These are phyloP conservation scores for Tuber microsphaerosporum DNA, from an alignment of 495 filamentous ascomycete genomes.

Conservation along the genomic window DNA sequence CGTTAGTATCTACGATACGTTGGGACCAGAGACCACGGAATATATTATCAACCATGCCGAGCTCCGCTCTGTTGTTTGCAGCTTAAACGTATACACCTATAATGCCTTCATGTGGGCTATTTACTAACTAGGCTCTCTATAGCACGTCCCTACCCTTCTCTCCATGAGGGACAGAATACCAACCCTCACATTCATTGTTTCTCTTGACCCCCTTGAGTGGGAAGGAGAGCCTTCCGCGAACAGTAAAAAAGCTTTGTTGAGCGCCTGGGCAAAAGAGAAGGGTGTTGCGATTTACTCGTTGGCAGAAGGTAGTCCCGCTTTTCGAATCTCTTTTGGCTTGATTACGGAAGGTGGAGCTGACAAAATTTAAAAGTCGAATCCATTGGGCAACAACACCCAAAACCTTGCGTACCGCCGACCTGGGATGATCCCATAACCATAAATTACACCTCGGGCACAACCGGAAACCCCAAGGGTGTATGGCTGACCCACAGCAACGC, in stretches of 20 bases:
- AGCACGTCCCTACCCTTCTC: conserved; percentile 77
- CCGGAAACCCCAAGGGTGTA: conserved; percentile 89
- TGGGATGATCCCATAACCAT: conserved; percentile 80
- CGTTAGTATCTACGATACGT: conserved; percentile 93
- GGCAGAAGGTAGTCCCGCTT: conserved; percentile 44
- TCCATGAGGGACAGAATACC: conserved; percentile 74
- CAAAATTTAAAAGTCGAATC: conserved; percentile 53
- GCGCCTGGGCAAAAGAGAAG: conserved; percentile 60
- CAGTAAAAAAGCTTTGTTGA: conserved; percentile 71
- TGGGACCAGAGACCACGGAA: conserved; percentile 82
- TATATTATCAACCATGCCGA: conserved; percentile 90
- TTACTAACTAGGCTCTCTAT: neutral
- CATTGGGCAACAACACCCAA: conserved; percentile 61
- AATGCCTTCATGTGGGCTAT: neutral
- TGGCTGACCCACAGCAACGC: conserved; percentile 76
- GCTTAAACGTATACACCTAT: conserved; percentile 48
- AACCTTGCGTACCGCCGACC: conserved; percentile 60
- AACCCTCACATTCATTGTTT: conserved; percentile 79
- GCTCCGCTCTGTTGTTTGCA: conserved; percentile 67
- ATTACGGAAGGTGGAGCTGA: neutral
- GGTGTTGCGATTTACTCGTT: conserved; percentile 74
- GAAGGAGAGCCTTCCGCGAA: conserved; percentile 67
- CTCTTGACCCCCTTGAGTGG: conserved; percentile 69
- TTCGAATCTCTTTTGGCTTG: neutral
- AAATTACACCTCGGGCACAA: conserved; percentile 97